Evolutionary conservation across 2,329 filamentous ascomycete genomes (phyloP), one percentile per base, ranked within the genome.

Genomic region (Gaeumannomyces tritici): DNA sequence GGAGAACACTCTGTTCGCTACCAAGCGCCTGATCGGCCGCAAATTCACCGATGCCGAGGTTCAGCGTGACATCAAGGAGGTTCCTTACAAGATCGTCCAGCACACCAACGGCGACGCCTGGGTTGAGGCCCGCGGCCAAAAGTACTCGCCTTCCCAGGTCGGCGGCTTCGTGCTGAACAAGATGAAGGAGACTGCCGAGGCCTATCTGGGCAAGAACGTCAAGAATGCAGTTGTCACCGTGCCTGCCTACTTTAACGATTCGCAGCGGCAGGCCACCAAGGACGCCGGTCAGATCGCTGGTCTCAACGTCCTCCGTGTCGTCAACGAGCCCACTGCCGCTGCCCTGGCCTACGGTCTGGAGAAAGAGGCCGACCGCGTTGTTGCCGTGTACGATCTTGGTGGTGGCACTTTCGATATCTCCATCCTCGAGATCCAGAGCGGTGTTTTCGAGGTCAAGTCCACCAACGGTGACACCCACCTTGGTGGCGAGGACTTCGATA

Each of bases 401-500:
- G 93, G 93, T 86, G 93, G 93, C 86, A 98, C 93, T 70, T 98
- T 98, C 80, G 93, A 98, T 91, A 96, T 98, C 79, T 97, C 93
- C 67, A 88, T 97, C 66, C 89, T 98, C 21, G 92, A 96, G 80
- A 97, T 98, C 74, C 92, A 96, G 81, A 92, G 92, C 78, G 93
- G 93, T 77, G 93, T 98, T 63, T 98, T 98, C 77, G 93, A 97
- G 83, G 93, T 98, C 78, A 97, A 97, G 86, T 96, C 93, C 24
- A 98, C 93, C 82, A 96, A 96, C 78, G 93, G 93, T 87, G 93
- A 98, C 77, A 98, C 93, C 68, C 93, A 98, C 79, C 86, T 98
- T 70, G 93, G 93, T 86, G 93, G 93, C 81, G 93, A 98, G 78
- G 93, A 98, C 78, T 98, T 97, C 73, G 93, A 98, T 75, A 97